Conservation (phyloP, 306 rosid genomes). For the Pterocarpus santalinus region DNA sequence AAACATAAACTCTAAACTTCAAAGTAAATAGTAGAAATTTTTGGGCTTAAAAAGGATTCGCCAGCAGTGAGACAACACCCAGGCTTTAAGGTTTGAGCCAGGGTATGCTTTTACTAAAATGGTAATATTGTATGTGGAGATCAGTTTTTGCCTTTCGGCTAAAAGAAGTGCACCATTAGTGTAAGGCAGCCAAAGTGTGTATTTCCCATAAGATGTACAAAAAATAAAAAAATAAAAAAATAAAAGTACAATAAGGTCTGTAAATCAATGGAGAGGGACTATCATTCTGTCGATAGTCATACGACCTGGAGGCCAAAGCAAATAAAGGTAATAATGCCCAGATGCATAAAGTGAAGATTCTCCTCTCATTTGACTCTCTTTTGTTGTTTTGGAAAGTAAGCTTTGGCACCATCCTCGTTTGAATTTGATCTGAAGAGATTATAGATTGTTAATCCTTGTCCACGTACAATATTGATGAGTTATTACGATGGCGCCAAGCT, state of each 20-base stretch:
- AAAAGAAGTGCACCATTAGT: slow-evolving; percentile 13
- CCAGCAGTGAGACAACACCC: not conserved
- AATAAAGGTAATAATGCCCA: slow-evolving; percentile 14
- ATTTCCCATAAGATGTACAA: not conserved
- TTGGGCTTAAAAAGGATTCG: not conserved
- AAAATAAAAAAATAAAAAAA: not conserved
- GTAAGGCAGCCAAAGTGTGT: slow-evolving; percentile 9
- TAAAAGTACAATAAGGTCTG: not conserved
- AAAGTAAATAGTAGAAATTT: too few species aligned
- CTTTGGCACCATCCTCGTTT: not conserved
- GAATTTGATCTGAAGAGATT: not conserved
- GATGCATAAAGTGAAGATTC: too few species aligned
- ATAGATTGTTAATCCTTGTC: not conserved
- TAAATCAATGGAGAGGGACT: not conserved
- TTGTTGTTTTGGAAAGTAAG: too few species aligned
- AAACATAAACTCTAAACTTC: too few species aligned
- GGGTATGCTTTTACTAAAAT: not conserved
- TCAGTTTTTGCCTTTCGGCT: slow-evolving; percentile 33
- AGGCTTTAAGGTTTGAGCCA: slow-evolving; percentile 13
- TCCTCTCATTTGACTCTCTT: too few species aligned
- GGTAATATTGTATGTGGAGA: not conserved
- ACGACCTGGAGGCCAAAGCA: not conserved
- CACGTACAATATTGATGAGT: too few species aligned
- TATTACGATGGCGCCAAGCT: not conserved
- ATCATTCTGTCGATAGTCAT: not conserved